Base-by-base conservation (phyloP, 345 rosid species). In the Rubroshorea leprosula region DNA sequence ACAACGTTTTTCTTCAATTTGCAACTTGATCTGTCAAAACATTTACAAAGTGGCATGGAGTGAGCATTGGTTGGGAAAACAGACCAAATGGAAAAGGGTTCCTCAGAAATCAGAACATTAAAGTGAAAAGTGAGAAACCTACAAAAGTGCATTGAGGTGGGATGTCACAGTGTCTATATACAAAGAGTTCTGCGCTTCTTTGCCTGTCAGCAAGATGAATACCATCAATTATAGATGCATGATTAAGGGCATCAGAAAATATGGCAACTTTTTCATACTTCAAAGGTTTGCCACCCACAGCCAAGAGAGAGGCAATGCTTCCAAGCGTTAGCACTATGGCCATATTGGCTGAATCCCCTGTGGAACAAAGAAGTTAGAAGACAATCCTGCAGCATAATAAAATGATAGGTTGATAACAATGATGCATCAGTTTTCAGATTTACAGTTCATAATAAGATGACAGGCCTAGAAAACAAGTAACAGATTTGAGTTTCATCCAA, bases 341-440 rank as follows among this genome's bases (percentile, higher is more conserved):
- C 98, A 84, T 86, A 70, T 92, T 92, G 41, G 98, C 97, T 59
- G 98, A 71, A 82, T 84, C 89, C 19, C 98, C 98, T 67, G 93
- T 80, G 54, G 98, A 96, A 79, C 98, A 92, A 60, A 89, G 94
- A 80, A n/a, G n/a, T n/a, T n/a, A n/a, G n/a, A n/a, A 92, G 95
- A 79, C 95, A 89, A 55, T 92, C 98, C 98, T 89, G 68, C 51
- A 57, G n/a, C n/a, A n/a, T n/a, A n/a, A n/a, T n/a, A n/a, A n/a
- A n/a, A n/a, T 41, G n/a, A n/a, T n/a, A n/a, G n/a, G n/a, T n/a
- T n/a, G n/a, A n/a, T n/a, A 60, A 63, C 58, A 62, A 66, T n/a
- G n/a, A n/a, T n/a, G n/a, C n/a, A n/a, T n/a, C n/a, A n/a, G n/a
- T n/a, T n/a, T n/a, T n/a, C n/a, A n/a, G n/a, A n/a, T n/a, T n/a